These are phyloP conservation scores for Sanghuangporus baumii DNA, from an alignment of 1,284 basidiomycete species.

Conservation along the genomic window DNA sequence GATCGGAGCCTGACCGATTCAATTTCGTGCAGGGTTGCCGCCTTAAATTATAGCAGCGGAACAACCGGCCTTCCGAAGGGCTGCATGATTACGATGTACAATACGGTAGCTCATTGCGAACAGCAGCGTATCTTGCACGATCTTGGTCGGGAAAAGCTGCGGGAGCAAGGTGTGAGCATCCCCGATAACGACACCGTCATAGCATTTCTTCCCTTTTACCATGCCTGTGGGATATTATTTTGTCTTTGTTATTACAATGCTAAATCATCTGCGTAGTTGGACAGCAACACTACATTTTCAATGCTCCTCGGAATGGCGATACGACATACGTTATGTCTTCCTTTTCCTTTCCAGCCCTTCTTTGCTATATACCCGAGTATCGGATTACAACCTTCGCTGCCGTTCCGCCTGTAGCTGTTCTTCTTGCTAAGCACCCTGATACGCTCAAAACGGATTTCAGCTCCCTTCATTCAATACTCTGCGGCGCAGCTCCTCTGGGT, in stretches of 20 bases:
- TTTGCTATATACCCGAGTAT: conserved; percentile 32
- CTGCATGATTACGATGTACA: conserved; percentile 30
- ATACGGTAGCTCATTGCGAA: conserved; percentile 20
- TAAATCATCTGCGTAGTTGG: not conserved
- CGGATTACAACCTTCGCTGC: conserved; percentile 37
- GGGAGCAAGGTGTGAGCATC: conserved; percentile 7
- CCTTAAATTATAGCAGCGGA: conserved; percentile 34
- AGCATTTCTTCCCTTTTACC: conserved; percentile 19
- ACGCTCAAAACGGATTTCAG: conserved; percentile 41
- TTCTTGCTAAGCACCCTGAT: conserved; percentile 30
- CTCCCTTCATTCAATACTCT: conserved; percentile 36
- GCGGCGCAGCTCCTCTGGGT: conserved; percentile 47
- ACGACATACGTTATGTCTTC: conserved; percentile 8
- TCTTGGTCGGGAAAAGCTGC: conserved; percentile 4
- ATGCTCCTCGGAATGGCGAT: conserved; percentile 1
- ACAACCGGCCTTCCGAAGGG: conserved; percentile 24
- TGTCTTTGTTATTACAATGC: not conserved
- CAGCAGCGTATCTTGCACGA: conserved; percentile 14
- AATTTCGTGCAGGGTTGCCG: conserved; percentile 10
- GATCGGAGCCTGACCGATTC: not conserved
- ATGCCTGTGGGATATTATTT: conserved; percentile 16
- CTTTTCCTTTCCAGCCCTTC: conserved; percentile 7
- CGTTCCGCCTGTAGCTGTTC: conserved; percentile 48
- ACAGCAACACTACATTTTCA: conserved; percentile 1
- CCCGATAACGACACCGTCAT: conserved; percentile 14